phyloP scores from a whole-genome alignment of 106 monocot genomes.

The Xerophyta viscosa region DNA sequence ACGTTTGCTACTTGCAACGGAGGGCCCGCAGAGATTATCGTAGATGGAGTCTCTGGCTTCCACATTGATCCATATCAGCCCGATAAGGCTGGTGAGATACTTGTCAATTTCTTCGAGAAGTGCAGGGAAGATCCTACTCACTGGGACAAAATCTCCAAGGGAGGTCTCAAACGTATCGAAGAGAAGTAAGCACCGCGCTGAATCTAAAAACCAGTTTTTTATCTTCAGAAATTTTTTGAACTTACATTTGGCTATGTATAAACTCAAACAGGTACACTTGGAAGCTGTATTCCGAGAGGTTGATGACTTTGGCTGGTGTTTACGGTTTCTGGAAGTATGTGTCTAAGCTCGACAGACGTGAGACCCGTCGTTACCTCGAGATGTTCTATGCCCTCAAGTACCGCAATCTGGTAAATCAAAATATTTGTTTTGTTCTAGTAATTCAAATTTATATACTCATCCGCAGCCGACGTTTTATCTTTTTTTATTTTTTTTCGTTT shows the following conservation, averaged over 20 bases:
- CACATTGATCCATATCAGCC: constrained; percentile 56
- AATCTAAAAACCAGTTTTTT: too few relatives aligned
- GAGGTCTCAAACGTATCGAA: constrained; percentile 37
- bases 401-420: constrained; percentile 27
- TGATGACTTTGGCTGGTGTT: constrained; percentile 55
- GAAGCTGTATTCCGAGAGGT: constrained; percentile 62
- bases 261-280: constrained; percentile 38
- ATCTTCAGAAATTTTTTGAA: too few relatives aligned
- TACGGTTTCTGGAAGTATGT: constrained; percentile 62
- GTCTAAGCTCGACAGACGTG: constrained; percentile 39
- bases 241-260: neutral
- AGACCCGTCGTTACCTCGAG: constrained; percentile 54
- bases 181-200: constrained; percentile 39
- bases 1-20: constrained; percentile 41
- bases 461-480: too few relatives aligned
- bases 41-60: constrained; percentile 42
- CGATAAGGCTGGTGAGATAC: constrained; percentile 36
- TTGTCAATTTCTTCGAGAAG: constrained; percentile 51
- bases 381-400: constrained; percentile 58
- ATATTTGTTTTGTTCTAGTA: neutral
- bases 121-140: constrained; percentile 24
- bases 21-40: constrained; percentile 52
- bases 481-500: neutral
- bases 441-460: neutral
- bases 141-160: constrained; percentile 40